phyloP scores from a whole-genome alignment of 345 rosid genomes.

The Eucalyptus pauciflora region DNA sequence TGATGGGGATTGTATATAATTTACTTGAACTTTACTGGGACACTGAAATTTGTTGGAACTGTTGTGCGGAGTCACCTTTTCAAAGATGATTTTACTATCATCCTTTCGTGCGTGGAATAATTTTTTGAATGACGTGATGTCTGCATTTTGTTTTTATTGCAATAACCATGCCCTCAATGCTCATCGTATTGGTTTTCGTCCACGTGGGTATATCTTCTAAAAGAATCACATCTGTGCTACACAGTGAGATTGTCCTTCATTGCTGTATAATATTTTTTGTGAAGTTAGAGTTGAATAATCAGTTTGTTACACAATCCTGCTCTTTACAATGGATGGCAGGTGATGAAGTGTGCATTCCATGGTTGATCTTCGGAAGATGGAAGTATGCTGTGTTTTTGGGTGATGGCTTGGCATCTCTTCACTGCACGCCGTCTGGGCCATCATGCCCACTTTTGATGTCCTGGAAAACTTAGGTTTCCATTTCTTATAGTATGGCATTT shows the following conservation, averaged over 20 bases:
- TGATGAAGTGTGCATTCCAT: not conserved
- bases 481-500: not conserved
- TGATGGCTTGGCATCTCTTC: not conserved
- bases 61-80: not conserved
- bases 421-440: not conserved
- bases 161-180: not conserved
- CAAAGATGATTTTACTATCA: not conserved
- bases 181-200: not conserved
- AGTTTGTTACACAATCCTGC: not conserved
- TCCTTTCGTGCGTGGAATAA: not conserved
- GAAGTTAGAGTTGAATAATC: not conserved
- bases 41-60: not conserved
- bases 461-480: not conserved
- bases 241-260: not conserved
- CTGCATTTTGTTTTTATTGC: not conserved
- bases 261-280: not conserved
- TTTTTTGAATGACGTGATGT: not conserved
- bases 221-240: not conserved
- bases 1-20: not conserved
- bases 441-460: not conserved
- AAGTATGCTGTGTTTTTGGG: not conserved
- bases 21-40: not conserved
- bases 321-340: not conserved
- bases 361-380: not conserved
- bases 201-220: not conserved